Conservation (phyloP, 805 yeast genomes). For the Spathaspora girioi region DNA sequence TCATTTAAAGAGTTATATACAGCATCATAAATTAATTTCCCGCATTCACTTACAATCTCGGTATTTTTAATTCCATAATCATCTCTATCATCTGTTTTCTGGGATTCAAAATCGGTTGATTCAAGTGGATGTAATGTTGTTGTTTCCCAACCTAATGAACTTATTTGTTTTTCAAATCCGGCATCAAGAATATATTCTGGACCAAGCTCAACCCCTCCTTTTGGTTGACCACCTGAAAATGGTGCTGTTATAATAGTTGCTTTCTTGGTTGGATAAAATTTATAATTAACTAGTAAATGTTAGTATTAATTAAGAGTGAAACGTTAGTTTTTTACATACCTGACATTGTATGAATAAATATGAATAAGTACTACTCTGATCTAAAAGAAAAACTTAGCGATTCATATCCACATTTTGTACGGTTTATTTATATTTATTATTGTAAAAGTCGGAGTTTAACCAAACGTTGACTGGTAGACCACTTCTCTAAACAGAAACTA, state of each 20-base stretch:
- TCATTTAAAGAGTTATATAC: slow-evolving; percentile 48
- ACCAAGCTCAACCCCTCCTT: slow-evolving; percentile 90
- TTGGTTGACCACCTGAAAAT: slow-evolving; percentile 93
- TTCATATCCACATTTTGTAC: not conserved
- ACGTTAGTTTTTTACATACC: not conserved
- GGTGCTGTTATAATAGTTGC: slow-evolving; percentile 84
- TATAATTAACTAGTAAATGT: slow-evolving; percentile 36
- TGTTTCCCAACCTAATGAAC: slow-evolving; percentile 70
- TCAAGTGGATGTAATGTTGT: slow-evolving; percentile 51
- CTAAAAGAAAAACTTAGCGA: not conserved
- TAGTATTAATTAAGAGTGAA: not conserved
- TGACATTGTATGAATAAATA: not conserved
- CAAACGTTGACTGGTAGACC: not conserved
- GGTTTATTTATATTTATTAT: not conserved
- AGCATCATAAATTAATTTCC: slow-evolving; percentile 58
- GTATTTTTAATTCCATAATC: slow-evolving; percentile 67
- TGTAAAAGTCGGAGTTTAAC: not conserved
- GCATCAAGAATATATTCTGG: slow-evolving; percentile 75
- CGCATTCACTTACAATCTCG: slow-evolving; percentile 69
- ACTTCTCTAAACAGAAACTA: not conserved
- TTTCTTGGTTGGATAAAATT: slow-evolving; percentile 50
- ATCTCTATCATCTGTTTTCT: slow-evolving; percentile 43
- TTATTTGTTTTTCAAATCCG: slow-evolving; percentile 64
- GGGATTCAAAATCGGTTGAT: slow-evolving; percentile 35
- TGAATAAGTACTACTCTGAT: not conserved